phyloP scores from a whole-genome alignment of 306 rosid genomes.

The Prosopis cineraria region DNA sequence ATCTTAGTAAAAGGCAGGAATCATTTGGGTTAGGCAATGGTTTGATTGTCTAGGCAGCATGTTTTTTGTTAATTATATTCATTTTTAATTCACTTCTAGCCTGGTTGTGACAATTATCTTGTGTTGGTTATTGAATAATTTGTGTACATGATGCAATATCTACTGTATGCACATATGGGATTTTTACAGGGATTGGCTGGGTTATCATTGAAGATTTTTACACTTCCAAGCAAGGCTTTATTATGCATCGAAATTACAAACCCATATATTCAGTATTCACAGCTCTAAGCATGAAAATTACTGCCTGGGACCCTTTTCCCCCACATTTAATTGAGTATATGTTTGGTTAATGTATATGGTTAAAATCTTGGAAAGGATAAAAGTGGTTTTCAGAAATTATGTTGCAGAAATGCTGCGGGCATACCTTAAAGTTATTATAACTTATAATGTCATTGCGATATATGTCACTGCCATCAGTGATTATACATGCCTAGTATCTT shows the following conservation, averaged over 20 bases:
- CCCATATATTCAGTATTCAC: no score
- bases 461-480: not conserved
- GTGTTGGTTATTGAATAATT: slow-evolving; percentile 4
- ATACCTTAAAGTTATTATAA: not conserved
- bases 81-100: not conserved
- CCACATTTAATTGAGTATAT: not conserved
- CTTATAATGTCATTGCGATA: not conserved
- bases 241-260: not conserved
- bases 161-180: not conserved
- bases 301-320: not conserved
- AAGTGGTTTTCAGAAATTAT: not conserved
- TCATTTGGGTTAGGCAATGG: slow-evolving; percentile 7
- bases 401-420: not conserved
- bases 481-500: not conserved
- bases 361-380: not conserved
- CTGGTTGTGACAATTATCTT: slow-evolving; percentile 8
- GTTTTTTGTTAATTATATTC: not conserved
- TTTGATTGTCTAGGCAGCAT: slow-evolving; percentile 1
- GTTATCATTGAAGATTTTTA: not conserved
- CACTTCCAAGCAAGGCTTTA: not conserved
- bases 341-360: not conserved
- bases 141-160: slow-evolving; percentile 6
- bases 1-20: slow-evolving; percentile 17
- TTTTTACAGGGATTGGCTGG: not conserved
- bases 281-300: not conserved